Conservation (phyloP, 2,329 filamentous ascomycete genomes). For the Phyllachora maydis region DNA sequence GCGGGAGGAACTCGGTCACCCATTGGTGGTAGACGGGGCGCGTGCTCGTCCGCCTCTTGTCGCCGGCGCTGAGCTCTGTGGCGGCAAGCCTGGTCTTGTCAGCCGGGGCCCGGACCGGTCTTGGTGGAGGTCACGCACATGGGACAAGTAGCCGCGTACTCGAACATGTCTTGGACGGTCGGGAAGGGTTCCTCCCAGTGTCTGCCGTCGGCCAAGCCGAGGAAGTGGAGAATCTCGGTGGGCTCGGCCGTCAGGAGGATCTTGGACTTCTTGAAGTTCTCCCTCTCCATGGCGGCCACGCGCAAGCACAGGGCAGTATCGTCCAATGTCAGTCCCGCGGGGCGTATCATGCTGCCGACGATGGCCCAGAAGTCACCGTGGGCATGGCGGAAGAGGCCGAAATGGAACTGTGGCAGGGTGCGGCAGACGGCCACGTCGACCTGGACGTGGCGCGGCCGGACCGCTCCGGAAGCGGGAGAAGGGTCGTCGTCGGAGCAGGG, state of each 20-base stretch:
- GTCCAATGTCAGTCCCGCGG: constrained; percentile 44
- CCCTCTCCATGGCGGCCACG: constrained; percentile 43
- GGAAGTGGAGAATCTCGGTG: constrained; percentile 32
- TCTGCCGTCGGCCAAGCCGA: constrained; percentile 30
- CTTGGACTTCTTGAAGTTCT: constrained; percentile 32
- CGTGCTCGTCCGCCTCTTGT: constrained; percentile 30
- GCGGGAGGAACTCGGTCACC: constrained; percentile 41
- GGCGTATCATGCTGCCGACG: constrained; percentile 40
- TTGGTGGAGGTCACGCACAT: constrained; percentile 26
- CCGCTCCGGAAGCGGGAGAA: background rate
- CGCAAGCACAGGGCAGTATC: constrained; percentile 43
- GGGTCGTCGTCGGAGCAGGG: constrained; percentile 11
- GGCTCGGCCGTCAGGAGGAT: constrained; percentile 41
- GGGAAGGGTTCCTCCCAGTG: constrained; percentile 35
- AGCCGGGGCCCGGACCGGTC: constrained; percentile 3
- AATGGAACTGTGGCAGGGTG: constrained; percentile 30
- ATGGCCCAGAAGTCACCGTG: constrained; percentile 55
- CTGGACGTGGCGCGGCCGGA: constrained; percentile 34
- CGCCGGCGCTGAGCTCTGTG: constrained; percentile 26
- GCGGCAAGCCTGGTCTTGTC: too few species aligned
- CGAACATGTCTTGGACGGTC: constrained; percentile 32
- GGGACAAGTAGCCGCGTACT: constrained; percentile 34
- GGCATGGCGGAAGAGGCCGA: constrained; percentile 14
- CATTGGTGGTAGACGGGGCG: constrained; percentile 39
- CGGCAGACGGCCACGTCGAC: constrained; percentile 42